Percentiles rank a stretch among this genome's conserved stretches.
Evolutionary conservation across 805 yeast species (phyloP).

Genomic region (Lachancea waltii): DNA sequence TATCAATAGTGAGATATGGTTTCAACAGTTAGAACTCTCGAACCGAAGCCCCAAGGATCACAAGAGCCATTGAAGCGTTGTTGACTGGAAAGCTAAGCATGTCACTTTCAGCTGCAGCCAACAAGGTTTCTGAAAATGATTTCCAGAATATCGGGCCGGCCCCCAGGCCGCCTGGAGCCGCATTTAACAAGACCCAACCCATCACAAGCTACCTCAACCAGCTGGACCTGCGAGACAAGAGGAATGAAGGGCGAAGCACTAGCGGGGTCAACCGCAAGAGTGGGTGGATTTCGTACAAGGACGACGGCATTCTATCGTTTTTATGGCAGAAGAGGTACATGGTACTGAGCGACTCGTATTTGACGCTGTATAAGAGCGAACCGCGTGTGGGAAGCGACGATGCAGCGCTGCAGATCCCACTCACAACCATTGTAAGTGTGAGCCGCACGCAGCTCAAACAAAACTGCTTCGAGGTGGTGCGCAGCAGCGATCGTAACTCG

Average conservation of each 20-base stretch:
- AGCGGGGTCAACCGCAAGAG: conserved; percentile 17
- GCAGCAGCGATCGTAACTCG: conserved; percentile 35
- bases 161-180: conserved; percentile 43
- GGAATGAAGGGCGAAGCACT: conserved; percentile 1
- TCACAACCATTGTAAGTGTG: conserved; percentile 55
- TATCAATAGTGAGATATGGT: not conserved
- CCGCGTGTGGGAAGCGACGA: conserved; percentile 33
- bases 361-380: conserved; percentile 72
- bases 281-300: conserved; percentile 91
- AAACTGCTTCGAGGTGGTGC: conserved; percentile 73
- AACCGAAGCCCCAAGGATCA: not conserved
- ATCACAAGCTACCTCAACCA: conserved; percentile 31
- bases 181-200: conserved; percentile 34
- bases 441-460: conserved; percentile 66
- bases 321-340: conserved; percentile 89
- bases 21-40: not conserved
- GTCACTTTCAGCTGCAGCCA: conserved; percentile 43
- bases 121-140: conserved; percentile 39
- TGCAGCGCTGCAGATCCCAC: conserved; percentile 45
- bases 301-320: conserved; percentile 83
- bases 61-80: not conserved
- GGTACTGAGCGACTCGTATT: conserved; percentile 65
- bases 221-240: conserved; percentile 22
- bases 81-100: conserved; percentile 15
- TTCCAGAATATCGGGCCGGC: conserved; percentile 53